Percentiles rank a stretch among this genome's conserved stretches.
Conservation (phyloP, 306 rosid genomes). For the Phaseolus lunatus region DNA sequence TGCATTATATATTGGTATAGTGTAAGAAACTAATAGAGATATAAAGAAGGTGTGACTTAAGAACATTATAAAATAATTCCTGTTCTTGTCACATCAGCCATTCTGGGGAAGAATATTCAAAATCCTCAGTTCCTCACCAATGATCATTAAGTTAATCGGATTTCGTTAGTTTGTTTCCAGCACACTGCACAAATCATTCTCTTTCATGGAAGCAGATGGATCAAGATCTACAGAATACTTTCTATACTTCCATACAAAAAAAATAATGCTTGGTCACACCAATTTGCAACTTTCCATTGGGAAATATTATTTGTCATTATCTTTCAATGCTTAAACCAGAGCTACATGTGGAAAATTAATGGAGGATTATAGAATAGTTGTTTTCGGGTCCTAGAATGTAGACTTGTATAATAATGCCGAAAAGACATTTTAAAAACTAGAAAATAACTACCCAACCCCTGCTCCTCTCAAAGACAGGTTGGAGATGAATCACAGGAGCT, state of each 20-base stretch:
- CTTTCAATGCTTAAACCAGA: conserved; percentile 23
- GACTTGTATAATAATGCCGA: conserved; percentile 45
- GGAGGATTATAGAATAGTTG: conserved; percentile 9
- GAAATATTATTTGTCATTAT: conserved; percentile 10
- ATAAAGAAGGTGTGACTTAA: background rate
- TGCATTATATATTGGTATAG: conserved; percentile 23
- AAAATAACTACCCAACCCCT: conserved; percentile 30
- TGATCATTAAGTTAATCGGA: conserved; percentile 20
- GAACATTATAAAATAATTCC: background rate
- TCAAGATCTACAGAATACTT: conserved; percentile 26
- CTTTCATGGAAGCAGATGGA: conserved; percentile 5
- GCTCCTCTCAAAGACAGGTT: background rate
- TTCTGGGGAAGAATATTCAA: background rate
- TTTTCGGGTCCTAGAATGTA: background rate
- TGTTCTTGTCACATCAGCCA: conserved; percentile 6
- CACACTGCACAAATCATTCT: conserved; percentile 34
- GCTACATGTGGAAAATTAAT: conserved; percentile 42
- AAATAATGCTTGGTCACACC: conserved; percentile 32
- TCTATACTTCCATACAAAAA: conserved; percentile 22
- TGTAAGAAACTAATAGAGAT: conserved; percentile 31
- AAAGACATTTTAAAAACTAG: conserved; percentile 23
- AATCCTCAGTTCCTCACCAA: background rate
- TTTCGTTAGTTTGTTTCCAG: conserved; percentile 26
- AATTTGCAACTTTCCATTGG: conserved; percentile 30
- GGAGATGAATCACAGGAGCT: conserved; percentile 71